Conservation (phyloP, 2,329 filamentous ascomycete species). For the Fusarium humuli region DNA sequence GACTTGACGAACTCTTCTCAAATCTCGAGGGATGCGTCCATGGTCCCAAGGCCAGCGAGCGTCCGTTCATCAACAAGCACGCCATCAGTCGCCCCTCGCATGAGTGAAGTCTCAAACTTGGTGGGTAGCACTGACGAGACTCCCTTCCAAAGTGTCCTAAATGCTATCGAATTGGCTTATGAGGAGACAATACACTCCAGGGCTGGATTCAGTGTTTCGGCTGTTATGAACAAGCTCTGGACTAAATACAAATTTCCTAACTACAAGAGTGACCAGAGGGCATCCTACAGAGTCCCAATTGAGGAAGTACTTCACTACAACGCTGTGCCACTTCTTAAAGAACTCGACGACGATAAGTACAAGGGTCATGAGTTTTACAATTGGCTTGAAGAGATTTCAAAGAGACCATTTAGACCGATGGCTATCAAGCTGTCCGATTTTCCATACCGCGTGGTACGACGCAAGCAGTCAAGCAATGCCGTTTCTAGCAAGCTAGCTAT, state of each 20-base stretch:
- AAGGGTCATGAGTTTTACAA: constrained; percentile 47
- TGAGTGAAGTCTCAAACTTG: neutral
- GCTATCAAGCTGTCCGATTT: constrained; percentile 48
- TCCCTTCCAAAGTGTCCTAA: constrained; percentile 47
- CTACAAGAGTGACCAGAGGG: constrained; percentile 44
- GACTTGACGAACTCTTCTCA: constrained; percentile 5
- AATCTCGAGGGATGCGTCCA: constrained; percentile 8
- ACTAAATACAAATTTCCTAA: constrained; percentile 49
- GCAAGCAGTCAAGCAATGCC: constrained; percentile 38
- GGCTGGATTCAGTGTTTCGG: constrained; percentile 37
- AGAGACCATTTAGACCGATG: constrained; percentile 44
- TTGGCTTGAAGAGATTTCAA: constrained; percentile 51
- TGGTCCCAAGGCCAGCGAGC: constrained; percentile 10
- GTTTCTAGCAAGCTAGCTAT: constrained; percentile 6
- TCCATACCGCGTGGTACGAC: constrained; percentile 44
- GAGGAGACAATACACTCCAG: constrained; percentile 31
- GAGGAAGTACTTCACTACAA: constrained; percentile 60
- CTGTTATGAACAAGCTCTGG: constrained; percentile 49
- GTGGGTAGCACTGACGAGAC: constrained; percentile 21
- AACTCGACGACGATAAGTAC: constrained; percentile 52
- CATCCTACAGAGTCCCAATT: constrained; percentile 56
- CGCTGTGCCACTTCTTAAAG: constrained; percentile 53
- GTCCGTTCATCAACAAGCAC: constrained; percentile 9
- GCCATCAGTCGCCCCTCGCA: constrained; percentile 6
- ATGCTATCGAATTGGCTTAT: constrained; percentile 43